These are phyloP conservation scores for Juglanconis sp. DNA, from an alignment of 2,329 filamentous ascomycete species.

Conservation along the genomic window DNA sequence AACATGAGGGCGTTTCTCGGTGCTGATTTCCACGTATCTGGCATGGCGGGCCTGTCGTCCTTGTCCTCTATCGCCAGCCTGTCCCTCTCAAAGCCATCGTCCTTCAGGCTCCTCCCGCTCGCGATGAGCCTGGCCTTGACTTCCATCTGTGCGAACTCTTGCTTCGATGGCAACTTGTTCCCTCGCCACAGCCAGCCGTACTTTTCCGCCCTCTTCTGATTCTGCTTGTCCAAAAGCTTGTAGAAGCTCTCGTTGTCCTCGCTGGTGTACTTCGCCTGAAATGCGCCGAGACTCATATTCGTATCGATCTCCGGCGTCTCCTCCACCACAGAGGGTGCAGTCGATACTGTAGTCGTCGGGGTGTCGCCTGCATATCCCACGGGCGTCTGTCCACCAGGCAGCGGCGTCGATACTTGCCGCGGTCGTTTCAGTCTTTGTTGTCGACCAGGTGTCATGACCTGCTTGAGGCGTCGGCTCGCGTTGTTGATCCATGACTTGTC, in stretches of 20 bases:
- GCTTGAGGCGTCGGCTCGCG: constrained; percentile 67
- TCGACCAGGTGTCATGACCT: constrained; percentile 78
- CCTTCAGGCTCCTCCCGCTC: constrained; percentile 43
- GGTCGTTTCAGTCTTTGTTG: constrained; percentile 24
- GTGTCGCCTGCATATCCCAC: constrained; percentile 70
- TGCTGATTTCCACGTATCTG: constrained; percentile 71
- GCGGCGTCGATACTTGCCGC: constrained; percentile 4
- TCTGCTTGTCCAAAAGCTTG: constrained; percentile 84
- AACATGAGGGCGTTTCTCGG: constrained; percentile 91
- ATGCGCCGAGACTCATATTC: constrained; percentile 76
- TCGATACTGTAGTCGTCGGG: constrained; percentile 56
- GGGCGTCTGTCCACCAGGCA: constrained; percentile 53
- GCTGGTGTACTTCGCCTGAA: constrained; percentile 91
- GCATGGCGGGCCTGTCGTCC: constrained; percentile 69
- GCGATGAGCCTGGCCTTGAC: constrained; percentile 52
- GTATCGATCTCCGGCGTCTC: constrained; percentile 59
- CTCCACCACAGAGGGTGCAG: constrained; percentile 19
- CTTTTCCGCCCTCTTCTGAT: constrained; percentile 77
- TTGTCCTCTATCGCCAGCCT: constrained; percentile 63
- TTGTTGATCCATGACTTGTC: constrained; percentile 83
- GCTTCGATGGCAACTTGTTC: constrained; percentile 82
- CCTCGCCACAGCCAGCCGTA: constrained; percentile 85
- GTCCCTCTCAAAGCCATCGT: constrained; percentile 57
- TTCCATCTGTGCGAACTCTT: constrained; percentile 66
- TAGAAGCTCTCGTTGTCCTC: constrained; percentile 99